phyloP scores from a whole-genome alignment of 2,329 filamentous ascomycete genomes.

The Penicillium hesseltinei region DNA sequence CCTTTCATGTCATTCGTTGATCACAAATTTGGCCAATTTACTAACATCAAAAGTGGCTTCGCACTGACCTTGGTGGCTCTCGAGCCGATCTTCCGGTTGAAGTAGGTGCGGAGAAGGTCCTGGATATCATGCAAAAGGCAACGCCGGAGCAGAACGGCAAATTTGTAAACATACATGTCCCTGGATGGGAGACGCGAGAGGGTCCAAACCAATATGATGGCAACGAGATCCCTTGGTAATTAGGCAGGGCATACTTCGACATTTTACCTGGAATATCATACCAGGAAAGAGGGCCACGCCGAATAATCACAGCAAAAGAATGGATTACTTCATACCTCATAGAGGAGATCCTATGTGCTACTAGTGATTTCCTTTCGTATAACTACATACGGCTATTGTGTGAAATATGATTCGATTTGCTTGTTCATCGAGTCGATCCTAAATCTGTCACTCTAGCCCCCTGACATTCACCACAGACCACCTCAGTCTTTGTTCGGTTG shows the following conservation, averaged over 20 bases:
- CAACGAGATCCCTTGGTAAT: constrained; percentile 34
- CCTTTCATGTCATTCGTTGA: background rate
- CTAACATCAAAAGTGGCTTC: constrained; percentile 43
- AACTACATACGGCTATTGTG: no score
- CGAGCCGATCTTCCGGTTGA: constrained; percentile 45
- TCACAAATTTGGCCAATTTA: background rate
- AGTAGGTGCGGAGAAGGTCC: constrained; percentile 38
- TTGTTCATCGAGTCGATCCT: background rate
- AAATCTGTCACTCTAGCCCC: background rate
- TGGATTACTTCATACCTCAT: background rate
- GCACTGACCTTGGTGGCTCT: constrained; percentile 45
- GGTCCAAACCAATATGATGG: constrained; percentile 42
- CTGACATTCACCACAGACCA: background rate
- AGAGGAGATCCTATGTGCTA: no score
- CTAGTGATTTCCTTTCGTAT: background rate
- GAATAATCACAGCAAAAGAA: background rate
- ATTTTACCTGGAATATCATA: background rate
- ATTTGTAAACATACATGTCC: constrained; percentile 46
- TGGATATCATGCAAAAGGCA: constrained; percentile 47
- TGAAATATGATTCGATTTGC: background rate
- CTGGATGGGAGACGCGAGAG: constrained; percentile 38
- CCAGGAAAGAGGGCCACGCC: background rate
- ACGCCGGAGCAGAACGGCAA: constrained; percentile 47
- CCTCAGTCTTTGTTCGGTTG: constrained; percentile 4
- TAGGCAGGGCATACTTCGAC: background rate